These are phyloP conservation scores for Pseudoscleropodium purum DNA, from an alignment of 225 moss, liverwort and hornwort species.

Conservation along the genomic window DNA sequence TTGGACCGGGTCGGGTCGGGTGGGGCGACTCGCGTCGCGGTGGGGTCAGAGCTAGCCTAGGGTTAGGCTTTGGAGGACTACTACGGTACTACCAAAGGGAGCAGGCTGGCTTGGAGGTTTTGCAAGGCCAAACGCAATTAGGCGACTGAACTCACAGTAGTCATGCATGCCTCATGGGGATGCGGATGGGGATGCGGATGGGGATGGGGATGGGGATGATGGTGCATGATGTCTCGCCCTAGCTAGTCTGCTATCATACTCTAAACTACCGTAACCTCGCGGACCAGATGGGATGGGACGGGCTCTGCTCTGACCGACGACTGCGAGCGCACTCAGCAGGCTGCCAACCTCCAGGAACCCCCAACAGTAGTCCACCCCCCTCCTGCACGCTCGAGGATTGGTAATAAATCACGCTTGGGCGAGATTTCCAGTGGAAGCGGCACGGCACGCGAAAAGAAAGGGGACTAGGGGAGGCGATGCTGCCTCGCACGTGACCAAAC, in stretches of 20 bases:
- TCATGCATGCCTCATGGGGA: not conserved
- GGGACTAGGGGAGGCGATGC: not conserved
- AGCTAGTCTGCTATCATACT: not conserved
- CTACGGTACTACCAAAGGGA: not conserved
- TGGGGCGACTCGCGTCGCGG: not conserved
- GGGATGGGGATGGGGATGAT: not conserved
- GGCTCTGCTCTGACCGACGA: constrained; percentile 5
- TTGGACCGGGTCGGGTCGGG: not conserved
- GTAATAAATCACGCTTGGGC: not conserved
- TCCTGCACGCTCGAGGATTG: not conserved
- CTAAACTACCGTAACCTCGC: not conserved
- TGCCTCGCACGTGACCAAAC: constrained; percentile 2
- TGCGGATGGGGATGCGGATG: not conserved
- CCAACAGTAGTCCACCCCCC: not conserved
- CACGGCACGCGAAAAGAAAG: not conserved
- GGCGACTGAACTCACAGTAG: not conserved
- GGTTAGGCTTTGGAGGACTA: not conserved
- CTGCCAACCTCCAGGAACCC: not conserved
- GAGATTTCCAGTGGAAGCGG: not conserved
- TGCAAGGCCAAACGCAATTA: not conserved
- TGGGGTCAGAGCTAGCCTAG: not conserved
- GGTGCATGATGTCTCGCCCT: not conserved
- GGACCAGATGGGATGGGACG: not conserved
- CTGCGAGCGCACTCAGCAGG: not conserved
- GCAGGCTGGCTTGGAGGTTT: not conserved